Conservation (phyloP, 768 basidiomycete genomes). For the Inosperma sp. region DNA sequence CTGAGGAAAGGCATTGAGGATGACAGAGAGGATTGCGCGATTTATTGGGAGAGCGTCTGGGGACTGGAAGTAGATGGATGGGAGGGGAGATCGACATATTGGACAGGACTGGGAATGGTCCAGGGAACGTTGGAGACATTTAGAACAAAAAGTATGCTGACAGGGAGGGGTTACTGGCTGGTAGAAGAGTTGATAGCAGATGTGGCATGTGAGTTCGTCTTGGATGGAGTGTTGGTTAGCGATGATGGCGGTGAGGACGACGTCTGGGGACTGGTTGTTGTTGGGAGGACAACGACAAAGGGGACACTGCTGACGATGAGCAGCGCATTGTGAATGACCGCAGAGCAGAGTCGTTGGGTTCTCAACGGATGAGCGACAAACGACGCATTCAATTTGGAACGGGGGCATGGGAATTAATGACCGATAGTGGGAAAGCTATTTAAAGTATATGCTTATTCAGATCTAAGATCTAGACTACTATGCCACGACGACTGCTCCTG, state of each 20-base stretch:
- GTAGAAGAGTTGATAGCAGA: constrained; percentile 80
- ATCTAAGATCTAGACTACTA: constrained; percentile 5
- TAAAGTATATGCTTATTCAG: background rate
- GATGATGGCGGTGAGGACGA: constrained; percentile 55
- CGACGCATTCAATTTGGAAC: constrained; percentile 47
- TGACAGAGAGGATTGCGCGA: constrained; percentile 62
- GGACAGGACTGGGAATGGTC: constrained; percentile 85
- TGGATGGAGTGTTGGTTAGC: constrained; percentile 26
- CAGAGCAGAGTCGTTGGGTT: constrained; percentile 70
- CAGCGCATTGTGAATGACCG: constrained; percentile 75
- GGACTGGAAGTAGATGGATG: constrained; percentile 76
- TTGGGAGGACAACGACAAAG: constrained; percentile 28
- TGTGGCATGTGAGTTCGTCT: constrained; percentile 79
- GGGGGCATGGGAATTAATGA: constrained; percentile 20
- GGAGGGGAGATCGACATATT: constrained; percentile 76
- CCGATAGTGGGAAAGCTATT: constrained; percentile 12
- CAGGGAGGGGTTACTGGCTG: constrained; percentile 92
- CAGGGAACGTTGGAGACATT: constrained; percentile 84
- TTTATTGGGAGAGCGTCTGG: constrained; percentile 74
- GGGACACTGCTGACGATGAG: constrained; percentile 41
- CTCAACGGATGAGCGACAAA: constrained; percentile 54
- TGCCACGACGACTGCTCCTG: constrained; percentile 23
- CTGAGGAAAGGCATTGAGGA: constrained; percentile 64
- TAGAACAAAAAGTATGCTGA: constrained; percentile 92
- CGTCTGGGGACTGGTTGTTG: constrained; percentile 36